Evolutionary conservation across 176 grass and related monocot species (phyloP).

Genomic region (Cenchrus americanus): DNA sequence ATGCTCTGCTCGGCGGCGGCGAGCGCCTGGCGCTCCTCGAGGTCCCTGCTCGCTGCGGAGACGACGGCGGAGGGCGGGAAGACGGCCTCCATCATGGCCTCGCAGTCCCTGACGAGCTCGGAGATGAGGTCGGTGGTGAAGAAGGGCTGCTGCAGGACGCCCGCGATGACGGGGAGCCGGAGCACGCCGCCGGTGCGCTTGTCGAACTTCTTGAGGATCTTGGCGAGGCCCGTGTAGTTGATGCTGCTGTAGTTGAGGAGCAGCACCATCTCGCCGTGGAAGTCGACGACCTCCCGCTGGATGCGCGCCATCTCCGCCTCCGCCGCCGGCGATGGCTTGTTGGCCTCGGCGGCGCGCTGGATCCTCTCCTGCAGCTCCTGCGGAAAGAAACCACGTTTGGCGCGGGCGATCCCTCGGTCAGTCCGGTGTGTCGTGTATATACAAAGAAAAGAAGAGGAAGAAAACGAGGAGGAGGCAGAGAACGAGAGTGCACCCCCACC

Average conservation of each 20-base stretch:
- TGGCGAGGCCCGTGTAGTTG: slow-evolving; percentile 80
- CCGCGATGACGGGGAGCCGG: slow-evolving; percentile 73
- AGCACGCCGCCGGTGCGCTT: slow-evolving; percentile 78
- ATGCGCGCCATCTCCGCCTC: slow-evolving; percentile 44
- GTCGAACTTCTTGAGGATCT: slow-evolving; percentile 97
- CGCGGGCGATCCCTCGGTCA: too few relatives aligned
- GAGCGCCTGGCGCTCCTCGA: slow-evolving; percentile 28
- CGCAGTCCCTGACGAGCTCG: slow-evolving; percentile 75
- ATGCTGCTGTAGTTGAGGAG: slow-evolving; percentile 87
- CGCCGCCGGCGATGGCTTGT: neutral
- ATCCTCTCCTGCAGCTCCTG: slow-evolving; percentile 81
- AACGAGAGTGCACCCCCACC: neutral
- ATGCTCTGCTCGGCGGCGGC: slow-evolving; percentile 54
- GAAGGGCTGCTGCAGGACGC: slow-evolving; percentile 81
- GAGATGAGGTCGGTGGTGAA: slow-evolving; percentile 84
- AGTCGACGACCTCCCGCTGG: slow-evolving; percentile 71
- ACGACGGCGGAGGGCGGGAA: slow-evolving; percentile 37
- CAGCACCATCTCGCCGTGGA: slow-evolving; percentile 89
- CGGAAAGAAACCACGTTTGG: neutral
- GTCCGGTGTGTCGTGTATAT: too few relatives aligned
- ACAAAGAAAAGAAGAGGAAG: too few relatives aligned
- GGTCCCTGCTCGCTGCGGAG: neutral
- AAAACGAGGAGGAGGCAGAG: too few relatives aligned
- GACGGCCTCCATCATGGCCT: slow-evolving; percentile 69
- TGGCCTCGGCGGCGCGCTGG: slow-evolving; percentile 27